Conservation (phyloP, 768 basidiomycete species). For the Leccinum boreale region DNA sequence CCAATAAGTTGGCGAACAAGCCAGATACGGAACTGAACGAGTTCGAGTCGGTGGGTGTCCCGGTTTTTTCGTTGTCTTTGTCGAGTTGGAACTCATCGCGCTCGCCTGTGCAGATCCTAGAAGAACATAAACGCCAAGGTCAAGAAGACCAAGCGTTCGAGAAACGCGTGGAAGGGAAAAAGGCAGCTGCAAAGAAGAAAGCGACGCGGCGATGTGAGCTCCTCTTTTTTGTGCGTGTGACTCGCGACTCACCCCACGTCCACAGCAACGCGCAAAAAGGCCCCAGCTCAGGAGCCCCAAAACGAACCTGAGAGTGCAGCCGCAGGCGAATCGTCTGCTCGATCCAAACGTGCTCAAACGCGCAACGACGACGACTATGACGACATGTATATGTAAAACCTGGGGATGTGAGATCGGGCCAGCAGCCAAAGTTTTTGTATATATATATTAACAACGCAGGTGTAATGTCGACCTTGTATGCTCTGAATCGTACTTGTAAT, state of each 20-base stretch:
- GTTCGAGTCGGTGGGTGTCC: constrained; percentile 70
- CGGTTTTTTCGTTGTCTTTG: not conserved
- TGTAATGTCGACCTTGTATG: constrained; percentile 8
- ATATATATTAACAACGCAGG: constrained; percentile 4
- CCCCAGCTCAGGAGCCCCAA: constrained; percentile 16
- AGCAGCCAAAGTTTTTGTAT: not conserved
- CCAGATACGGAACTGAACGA: constrained; percentile 92
- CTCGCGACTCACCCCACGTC: not conserved
- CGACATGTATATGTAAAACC: constrained; percentile 24
- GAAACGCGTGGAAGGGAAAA: constrained; percentile 81
- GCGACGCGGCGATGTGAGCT: constrained; percentile 49
- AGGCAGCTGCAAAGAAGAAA: constrained; percentile 72
- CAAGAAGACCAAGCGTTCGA: constrained; percentile 90
- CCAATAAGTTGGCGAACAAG: constrained; percentile 89
- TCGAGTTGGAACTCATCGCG: not conserved
- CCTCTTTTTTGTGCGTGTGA: not conserved
- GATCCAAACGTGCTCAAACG: constrained; percentile 4
- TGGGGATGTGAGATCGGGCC: not conserved
- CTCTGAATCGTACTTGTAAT: not conserved
- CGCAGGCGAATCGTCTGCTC: not conserved
- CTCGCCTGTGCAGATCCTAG: constrained; percentile 59
- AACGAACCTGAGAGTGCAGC: constrained; percentile 3
- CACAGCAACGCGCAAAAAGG: constrained; percentile 32
- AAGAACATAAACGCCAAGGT: constrained; percentile 79
- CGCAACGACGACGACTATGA: constrained; percentile 20